Base-by-base conservation (phyloP, 768 basidiomycete species). In the Rhizopogon roseolus region DNA sequence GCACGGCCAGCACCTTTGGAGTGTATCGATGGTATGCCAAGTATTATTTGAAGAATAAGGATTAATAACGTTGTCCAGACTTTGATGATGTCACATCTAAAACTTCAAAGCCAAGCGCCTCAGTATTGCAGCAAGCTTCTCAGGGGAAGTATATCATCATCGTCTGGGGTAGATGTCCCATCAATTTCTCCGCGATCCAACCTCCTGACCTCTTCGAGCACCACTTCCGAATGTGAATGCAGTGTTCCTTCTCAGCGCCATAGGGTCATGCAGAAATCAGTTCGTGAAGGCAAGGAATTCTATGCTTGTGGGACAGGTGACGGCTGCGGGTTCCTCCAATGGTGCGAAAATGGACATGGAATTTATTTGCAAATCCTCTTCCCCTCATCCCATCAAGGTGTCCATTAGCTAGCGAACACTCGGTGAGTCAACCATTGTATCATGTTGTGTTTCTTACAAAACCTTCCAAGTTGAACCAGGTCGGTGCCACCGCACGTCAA, bases 271-370 rank as follows among this genome's bases (percentile, higher is more conserved):
- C 79, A 78, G 56, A 79, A 76, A 32, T 74, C 75, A 6, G 66
- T 72, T 13, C 79, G 78, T 54, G 75, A 80, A 60, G 68, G 68
- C 40, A 63, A 59, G 44, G 53, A 61, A 22, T 84, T 81, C 62
- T 79, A 72, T 68, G 71, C 56, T 25, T 84, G 82, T 63, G 46
- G 46, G 2, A 64, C 73, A 9, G 69, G 60, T 42, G 72, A 73
- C 3, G 53, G 62, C 6, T 84, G 82, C 56, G 69, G 66, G 19
- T 81, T 78, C 70, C 82, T 84, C 64, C 66, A 74, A 36, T 82
- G 80, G 81, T 57, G 60, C 7, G 76, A 76, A 50, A 68, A 64
- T 11, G 40, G 14, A 41, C 14, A n/a, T 38, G 50, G n/a, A 53
- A 45, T 17, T 36, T 48, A 34, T 22, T 34, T 25, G 34, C 32